A percentile compares a stretch with the other conserved stretches of the same genome.
Evolutionary conservation across 2,329 filamentous ascomycete genomes (phyloP).

Genomic region (Chlorencoelia australis): DNA sequence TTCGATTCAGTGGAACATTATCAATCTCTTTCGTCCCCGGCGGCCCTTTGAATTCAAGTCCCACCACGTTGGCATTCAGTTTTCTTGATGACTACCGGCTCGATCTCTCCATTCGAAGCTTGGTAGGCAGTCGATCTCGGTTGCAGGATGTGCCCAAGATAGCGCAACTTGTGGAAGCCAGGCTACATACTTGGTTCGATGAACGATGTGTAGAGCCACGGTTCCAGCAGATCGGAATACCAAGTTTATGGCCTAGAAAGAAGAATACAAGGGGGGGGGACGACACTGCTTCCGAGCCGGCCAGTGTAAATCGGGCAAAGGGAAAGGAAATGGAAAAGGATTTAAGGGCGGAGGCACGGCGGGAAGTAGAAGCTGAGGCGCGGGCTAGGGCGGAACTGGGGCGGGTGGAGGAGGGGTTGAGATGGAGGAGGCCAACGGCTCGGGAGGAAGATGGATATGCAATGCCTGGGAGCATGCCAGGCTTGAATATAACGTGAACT

Average conservation of each 20-base stretch:
- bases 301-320: slow-evolving; percentile 42
- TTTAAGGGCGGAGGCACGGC: slow-evolving; percentile 39
- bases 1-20: slow-evolving; percentile 88
- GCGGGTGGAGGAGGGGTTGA: slow-evolving; percentile 23
- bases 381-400: slow-evolving; percentile 17
- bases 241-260: slow-evolving; percentile 75
- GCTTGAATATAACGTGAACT: slow-evolving; percentile 18
- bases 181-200: slow-evolving; percentile 80
- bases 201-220: slow-evolving; percentile 76
- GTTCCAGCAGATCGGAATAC: slow-evolving; percentile 78
- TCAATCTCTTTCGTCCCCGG: slow-evolving; percentile 85
- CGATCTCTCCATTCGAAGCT: slow-evolving; percentile 70
- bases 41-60: slow-evolving; percentile 55
- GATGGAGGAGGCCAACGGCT: slow-evolving; percentile 26
- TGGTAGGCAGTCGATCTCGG: slow-evolving; percentile 69
- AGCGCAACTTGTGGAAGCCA: slow-evolving; percentile 69
- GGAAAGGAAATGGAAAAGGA: slow-evolving; percentile 44
- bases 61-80: slow-evolving; percentile 87
- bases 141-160: slow-evolving; percentile 84
- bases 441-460: slow-evolving; percentile 27
- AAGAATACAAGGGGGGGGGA: slow-evolving; percentile 70
- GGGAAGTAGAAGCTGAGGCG: slow-evolving; percentile 37
- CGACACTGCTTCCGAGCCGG: slow-evolving; percentile 30
- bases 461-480: slow-evolving; percentile 30
- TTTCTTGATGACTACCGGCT: slow-evolving; percentile 84